phyloP scores from a whole-genome alignment of 78 protist species.

The Dictyostelium firmibasis region DNA sequence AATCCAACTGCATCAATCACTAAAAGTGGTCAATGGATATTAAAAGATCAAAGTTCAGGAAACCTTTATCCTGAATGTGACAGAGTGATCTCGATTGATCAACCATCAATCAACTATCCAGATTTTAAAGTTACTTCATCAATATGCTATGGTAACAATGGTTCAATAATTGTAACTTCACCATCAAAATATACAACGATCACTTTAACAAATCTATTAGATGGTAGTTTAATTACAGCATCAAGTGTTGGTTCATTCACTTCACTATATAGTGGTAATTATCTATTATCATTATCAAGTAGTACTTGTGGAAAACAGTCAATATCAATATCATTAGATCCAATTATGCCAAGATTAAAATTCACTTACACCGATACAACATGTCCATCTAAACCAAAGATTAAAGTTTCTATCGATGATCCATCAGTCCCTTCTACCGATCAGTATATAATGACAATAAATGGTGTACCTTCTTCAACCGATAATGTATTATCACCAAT shows the following conservation, averaged over 20 bases:
- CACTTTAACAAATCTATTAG: neutral
- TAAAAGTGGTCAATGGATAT: neutral
- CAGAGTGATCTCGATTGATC: neutral
- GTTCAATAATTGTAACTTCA: neutral
- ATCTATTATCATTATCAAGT: neutral
- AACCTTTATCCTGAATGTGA: neutral
- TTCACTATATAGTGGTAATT: neutral
- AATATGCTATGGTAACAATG: neutral
- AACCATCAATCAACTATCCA: neutral
- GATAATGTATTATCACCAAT: neutral
- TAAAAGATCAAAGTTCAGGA: neutral
- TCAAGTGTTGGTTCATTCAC: neutral
- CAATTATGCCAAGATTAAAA: neutral
- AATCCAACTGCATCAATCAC: neutral
- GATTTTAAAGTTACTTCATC: neutral
- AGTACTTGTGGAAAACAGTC: neutral
- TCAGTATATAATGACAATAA: neutral
- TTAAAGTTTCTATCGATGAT: neutral
- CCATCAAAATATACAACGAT: neutral
- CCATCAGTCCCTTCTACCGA: neutral
- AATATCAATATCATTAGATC: neutral
- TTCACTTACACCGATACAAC: neutral
- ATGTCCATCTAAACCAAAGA: slow-evolving; percentile 13
- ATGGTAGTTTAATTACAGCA: neutral
- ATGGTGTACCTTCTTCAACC: neutral